phyloP scores from a whole-genome alignment of 345 rosid genomes.

The Raphanus raphanistrum region DNA sequence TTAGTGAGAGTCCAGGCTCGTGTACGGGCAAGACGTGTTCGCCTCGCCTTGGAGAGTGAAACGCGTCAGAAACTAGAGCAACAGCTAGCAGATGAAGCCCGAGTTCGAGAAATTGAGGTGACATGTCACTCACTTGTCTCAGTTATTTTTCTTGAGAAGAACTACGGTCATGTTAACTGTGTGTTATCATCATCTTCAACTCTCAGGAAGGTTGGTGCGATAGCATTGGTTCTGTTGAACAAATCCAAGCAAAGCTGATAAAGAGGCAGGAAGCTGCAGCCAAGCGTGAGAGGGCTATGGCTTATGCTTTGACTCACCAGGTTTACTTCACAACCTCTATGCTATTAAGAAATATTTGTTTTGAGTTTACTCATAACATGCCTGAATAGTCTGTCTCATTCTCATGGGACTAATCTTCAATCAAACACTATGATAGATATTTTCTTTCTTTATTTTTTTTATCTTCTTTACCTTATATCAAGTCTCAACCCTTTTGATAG shows the following conservation, averaged over 20 bases:
- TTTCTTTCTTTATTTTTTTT: background rate
- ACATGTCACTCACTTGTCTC: background rate
- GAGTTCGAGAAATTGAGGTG: slow-evolving; percentile 92
- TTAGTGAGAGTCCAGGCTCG: slow-evolving; percentile 98
- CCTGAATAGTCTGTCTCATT: background rate
- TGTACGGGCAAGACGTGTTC: slow-evolving; percentile 95
- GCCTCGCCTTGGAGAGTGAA: slow-evolving; percentile 87
- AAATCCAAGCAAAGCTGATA: slow-evolving; percentile 86
- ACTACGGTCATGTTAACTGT: background rate
- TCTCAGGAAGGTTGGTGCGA: slow-evolving; percentile 97
- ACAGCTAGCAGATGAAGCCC: slow-evolving; percentile 73
- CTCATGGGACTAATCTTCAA: background rate
- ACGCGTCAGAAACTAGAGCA: slow-evolving; percentile 73
- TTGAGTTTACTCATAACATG: too few relatives aligned
- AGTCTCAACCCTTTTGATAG: background rate
- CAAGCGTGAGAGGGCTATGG: slow-evolving; percentile 99
- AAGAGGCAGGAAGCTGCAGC: slow-evolving; percentile 99
- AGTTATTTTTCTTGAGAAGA: background rate
- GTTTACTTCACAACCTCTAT: slow-evolving; percentile 41
- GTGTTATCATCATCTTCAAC: slow-evolving; percentile 1
- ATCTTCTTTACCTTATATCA: background rate
- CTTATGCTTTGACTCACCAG: slow-evolving; percentile 98
- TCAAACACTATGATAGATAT: background rate
- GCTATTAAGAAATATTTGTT: too few relatives aligned
- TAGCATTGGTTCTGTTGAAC: slow-evolving; percentile 89